A percentile compares a stretch with the other conserved stretches of the same genome.
Conservation (phyloP, 202 grass and related monocot species). For the Setaria italica region DNA sequence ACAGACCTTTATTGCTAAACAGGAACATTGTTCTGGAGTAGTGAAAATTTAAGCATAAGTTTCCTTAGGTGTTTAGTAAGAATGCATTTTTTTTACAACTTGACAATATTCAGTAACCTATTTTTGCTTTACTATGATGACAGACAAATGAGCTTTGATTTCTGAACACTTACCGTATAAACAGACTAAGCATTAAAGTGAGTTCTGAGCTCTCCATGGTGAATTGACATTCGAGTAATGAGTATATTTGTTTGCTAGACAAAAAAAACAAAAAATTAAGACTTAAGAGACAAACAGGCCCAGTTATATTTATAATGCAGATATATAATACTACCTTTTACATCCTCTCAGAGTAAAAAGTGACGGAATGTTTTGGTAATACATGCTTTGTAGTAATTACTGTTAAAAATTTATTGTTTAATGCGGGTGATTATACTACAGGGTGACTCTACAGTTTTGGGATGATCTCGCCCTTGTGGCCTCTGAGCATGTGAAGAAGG, state of each 20-base stretch:
- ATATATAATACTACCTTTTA: neutral
- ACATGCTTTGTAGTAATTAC: constrained; percentile 10
- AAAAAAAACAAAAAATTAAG: neutral
- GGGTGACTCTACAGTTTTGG: constrained; percentile 95
- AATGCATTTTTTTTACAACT: neutral
- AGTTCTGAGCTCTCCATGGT: neutral
- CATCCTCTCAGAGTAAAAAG: neutral
- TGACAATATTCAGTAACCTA: neutral
- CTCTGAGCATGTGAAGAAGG: constrained; percentile 80
- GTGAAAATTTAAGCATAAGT: neutral
- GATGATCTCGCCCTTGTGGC: constrained; percentile 79
- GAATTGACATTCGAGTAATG: constrained; percentile 7
- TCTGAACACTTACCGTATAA: neutral
- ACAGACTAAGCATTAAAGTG: neutral
- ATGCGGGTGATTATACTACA: constrained; percentile 27
- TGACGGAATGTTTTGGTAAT: neutral
- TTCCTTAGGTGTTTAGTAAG: neutral
- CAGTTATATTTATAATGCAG: neutral
- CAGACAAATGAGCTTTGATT: neutral
- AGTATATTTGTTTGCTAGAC: neutral
- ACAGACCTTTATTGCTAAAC: neutral
- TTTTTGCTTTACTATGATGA: constrained; percentile 8
- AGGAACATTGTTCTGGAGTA: neutral
- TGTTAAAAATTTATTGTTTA: constrained; percentile 9
- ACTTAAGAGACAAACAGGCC: neutral